Evolutionary conservation across 768 basidiomycete genomes (phyloP), one percentile per base, ranked within the genome.

Genomic region (Pleurotus cornucopiae): DNA sequence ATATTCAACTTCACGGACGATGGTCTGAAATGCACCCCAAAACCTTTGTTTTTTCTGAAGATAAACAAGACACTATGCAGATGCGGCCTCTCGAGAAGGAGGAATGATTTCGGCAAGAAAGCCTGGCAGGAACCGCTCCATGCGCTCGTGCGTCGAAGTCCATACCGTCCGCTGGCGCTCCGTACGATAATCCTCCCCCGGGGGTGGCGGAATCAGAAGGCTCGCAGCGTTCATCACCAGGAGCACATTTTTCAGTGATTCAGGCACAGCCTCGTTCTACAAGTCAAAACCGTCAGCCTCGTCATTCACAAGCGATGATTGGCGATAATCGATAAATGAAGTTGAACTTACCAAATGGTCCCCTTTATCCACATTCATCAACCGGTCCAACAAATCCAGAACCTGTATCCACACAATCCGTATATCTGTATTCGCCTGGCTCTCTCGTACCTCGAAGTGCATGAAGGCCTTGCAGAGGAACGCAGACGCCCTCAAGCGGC

Each of bases 181-280:
- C 51, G 78, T 75, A 51, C 85, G 82, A 43, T 69, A 60, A 57
- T 84, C 79, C 41, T 71, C 66, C 4, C 69, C 71, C 12, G 74
- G 71, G 9, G 82, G 60, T 6, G 69, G 86, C 3, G 91, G 90
- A 4, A 91, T 79, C 13, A 99, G 82, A 55, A 95, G 85, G 4
- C 82, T 81, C 1, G 88, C 88, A 1, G 94, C 91, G 63, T 94
- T 87, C 93, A 99, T 95, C 47, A 99, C 96, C 47, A 98, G 79
- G 13, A 99, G 73, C 48, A 96, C 91, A 65, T 98, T 98, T 74
- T 98, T 98, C 63, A 99, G 79, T 1, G 94, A 95, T 71, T 99
- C 97, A 1, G 93, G 94, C 16, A 97, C 81, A 0, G 96, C 96
- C 68, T 99, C 97, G 67, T 88, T 87, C 96, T 98, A 57, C 14